A percentile compares a stretch with the other conserved stretches of the same genome.
These are phyloP conservation scores for Athelia psychrophila DNA, from an alignment of 1,284 basidiomycete genomes.

Conservation along the genomic window DNA sequence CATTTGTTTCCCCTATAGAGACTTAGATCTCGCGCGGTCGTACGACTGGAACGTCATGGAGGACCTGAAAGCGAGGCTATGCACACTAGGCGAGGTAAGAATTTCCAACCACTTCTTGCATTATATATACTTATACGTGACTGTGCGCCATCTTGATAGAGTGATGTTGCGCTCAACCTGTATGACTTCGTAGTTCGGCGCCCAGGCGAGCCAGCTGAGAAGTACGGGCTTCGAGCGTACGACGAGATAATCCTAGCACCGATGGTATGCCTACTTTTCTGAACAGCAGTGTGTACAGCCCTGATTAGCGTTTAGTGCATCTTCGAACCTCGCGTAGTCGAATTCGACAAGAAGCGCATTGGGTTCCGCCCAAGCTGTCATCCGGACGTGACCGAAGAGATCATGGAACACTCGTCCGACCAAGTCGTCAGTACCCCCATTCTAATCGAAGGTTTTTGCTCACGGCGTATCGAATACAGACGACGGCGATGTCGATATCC, in stretches of 20 bases:
- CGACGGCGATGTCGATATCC: slow-evolving; percentile 82
- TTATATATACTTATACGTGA: neutral
- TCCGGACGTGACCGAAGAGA: slow-evolving; percentile 68
- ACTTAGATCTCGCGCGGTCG: slow-evolving; percentile 69
- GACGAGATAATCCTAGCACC: slow-evolving; percentile 96
- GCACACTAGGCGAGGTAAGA: slow-evolving; percentile 82
- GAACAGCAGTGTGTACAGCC: neutral
- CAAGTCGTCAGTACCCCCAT: slow-evolving; percentile 49
- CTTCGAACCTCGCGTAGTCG: slow-evolving; percentile 90
- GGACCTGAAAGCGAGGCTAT: slow-evolving; percentile 79
- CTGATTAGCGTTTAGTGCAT: slow-evolving; percentile 56
- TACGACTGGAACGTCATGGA: slow-evolving; percentile 92
- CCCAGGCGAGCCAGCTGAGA: slow-evolving; percentile 76
- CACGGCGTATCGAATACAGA: slow-evolving; percentile 37
- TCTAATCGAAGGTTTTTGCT: slow-evolving; percentile 1
- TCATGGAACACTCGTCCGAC: slow-evolving; percentile 62
- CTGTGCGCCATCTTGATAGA: slow-evolving; percentile 51
- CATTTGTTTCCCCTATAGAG: slow-evolving; percentile 87
- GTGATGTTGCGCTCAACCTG: slow-evolving; percentile 82
- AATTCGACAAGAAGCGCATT: slow-evolving; percentile 77
- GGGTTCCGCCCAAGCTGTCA: slow-evolving; percentile 45
- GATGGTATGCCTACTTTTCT: slow-evolving; percentile 56
- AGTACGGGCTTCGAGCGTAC: slow-evolving; percentile 90
- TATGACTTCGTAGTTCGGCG: slow-evolving; percentile 88
- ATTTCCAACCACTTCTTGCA: neutral